Percentiles rank a stretch among this genome's conserved stretches.
Evolutionary conservation across 352 stramenopile species (phyloP).

Genomic region (Pythium brachiatum): DNA sequence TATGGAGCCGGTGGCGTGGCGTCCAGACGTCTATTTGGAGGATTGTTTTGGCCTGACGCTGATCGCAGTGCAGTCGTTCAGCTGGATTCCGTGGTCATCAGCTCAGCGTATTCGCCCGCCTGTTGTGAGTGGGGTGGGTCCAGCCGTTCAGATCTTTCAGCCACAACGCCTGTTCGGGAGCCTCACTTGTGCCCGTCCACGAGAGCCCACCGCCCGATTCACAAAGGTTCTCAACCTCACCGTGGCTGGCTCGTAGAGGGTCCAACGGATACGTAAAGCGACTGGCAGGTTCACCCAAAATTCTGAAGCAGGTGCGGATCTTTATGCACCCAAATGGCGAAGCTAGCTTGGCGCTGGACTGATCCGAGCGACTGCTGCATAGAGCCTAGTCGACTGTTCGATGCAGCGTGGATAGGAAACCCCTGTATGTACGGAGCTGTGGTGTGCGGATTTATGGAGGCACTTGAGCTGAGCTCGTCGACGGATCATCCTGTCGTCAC

Average conservation of each 20-base stretch:
- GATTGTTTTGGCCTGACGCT: neutral
- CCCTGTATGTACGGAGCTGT: too few species aligned
- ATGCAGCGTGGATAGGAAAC: too few species aligned
- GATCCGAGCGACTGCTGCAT: too few species aligned
- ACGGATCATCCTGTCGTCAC: neutral
- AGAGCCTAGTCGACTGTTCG: too few species aligned
- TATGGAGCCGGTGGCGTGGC: neutral
- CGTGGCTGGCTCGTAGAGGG: neutral
- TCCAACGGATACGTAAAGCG: neutral
- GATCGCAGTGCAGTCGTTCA: neutral
- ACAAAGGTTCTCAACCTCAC: too few species aligned
- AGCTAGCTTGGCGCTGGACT: too few species aligned
- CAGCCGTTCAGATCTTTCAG: slow-evolving; percentile 2
- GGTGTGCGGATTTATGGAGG: neutral
- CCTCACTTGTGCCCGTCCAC: too few species aligned
- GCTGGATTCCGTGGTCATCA: neutral
- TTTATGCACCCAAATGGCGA: neutral
- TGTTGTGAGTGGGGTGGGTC: neutral
- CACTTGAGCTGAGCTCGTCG: neutral
- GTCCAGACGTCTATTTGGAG: neutral
- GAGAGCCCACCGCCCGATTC: too few species aligned
- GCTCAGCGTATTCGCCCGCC: neutral
- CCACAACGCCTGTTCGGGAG: neutral
- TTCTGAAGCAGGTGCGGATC: slow-evolving; percentile 4
- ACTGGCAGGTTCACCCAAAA: slow-evolving; percentile 3